Evolutionary conservation across 768 basidiomycete species (phyloP).

Genomic region (Goffeauzyma gilvescens): DNA sequence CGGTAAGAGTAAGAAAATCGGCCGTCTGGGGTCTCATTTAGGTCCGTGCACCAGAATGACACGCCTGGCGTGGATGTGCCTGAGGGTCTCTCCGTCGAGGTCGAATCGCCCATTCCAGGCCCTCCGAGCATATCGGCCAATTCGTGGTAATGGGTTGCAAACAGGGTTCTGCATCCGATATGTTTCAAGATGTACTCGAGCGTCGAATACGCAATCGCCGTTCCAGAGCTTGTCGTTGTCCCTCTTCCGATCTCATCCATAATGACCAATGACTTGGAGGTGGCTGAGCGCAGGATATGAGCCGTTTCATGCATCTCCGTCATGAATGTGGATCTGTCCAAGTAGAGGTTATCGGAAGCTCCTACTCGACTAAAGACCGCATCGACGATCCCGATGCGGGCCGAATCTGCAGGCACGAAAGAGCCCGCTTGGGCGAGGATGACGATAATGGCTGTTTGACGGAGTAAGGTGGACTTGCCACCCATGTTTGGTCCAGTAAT

Average conservation of each 20-base stretch:
- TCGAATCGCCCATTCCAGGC: constrained; percentile 21
- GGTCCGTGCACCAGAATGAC: constrained; percentile 73
- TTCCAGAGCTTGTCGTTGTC: constrained; percentile 74
- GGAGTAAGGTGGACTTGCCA: constrained; percentile 71
- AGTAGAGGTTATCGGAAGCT: constrained; percentile 82
- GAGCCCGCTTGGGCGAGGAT: constrained; percentile 83
- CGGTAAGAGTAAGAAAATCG: constrained; percentile 70
- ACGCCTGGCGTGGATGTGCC: constrained; percentile 42
- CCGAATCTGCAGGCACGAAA: constrained; percentile 75
- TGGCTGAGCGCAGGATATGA: constrained; percentile 69
- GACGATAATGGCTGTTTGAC: constrained; percentile 73
- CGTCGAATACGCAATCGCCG: constrained; percentile 83
- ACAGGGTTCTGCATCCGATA: constrained; percentile 67
- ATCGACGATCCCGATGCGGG: constrained; percentile 68
- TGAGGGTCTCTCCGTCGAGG: constrained; percentile 21
- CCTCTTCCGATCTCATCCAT: constrained; percentile 99
- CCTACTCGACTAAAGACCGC: constrained; percentile 84
- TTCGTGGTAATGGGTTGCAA: constrained; percentile 98
- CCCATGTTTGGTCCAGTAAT: constrained; percentile 81
- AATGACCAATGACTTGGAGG: constrained; percentile 73
- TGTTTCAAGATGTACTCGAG: constrained; percentile 57
- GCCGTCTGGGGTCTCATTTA: constrained; percentile 59
- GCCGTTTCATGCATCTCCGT: constrained; percentile 42
- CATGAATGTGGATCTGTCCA: constrained; percentile 92
- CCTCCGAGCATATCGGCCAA: constrained; percentile 63